Base-by-base conservation (phyloP, 225 moss, liverwort and hornwort genomes). In the Physcomitrium patens region DNA sequence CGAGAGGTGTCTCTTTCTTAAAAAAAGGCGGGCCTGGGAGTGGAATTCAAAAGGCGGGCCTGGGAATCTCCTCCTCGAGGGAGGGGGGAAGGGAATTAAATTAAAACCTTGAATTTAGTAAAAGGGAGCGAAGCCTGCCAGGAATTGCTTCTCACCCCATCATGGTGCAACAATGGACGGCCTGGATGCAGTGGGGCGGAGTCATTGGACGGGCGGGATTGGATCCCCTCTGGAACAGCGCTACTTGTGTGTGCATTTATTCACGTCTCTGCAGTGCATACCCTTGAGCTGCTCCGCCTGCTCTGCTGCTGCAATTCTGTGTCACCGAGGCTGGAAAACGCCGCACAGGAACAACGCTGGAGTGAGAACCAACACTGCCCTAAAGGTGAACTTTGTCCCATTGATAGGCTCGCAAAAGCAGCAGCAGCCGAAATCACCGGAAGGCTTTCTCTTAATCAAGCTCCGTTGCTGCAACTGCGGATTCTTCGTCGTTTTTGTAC, bases 121-220 rank as follows among this genome's bases (percentile, higher is more conserved):
- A n/a, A n/a, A 63, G 9, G 56, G 15, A n/a, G 24, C 28, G 49
- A 63, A 57, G 77, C 8, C 73, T 48, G 77, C 65, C 69, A 69
- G 47, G 77, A 80, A 76, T 68, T 37, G 31, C 68, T 52, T 10
- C 49, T 19, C 83, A 12, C 64, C 23, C 59, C 80, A 76, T 85
- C 81, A 54, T 85, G 85, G 64, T 44, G 18, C 20, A 79, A 82
- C 82, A 85, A 58, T 69, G 69, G 69, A 73, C 47, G 79, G 72
- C 18, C 2, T 0, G 0, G 85, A 85, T 82, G 72, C 6, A 53
- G 9, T 14, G 2, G 2, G 2, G 0, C 0, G 0, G 9, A 3
- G 81, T 85, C 81, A 85, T 41, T 43, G 3, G 53, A 69, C 76
- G 85, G 85, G 0, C 1, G 0, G 0, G 78, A 82, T 78, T 63